phyloP scores from a whole-genome alignment of 306 rosid species.

The Trifolium dubium region DNA sequence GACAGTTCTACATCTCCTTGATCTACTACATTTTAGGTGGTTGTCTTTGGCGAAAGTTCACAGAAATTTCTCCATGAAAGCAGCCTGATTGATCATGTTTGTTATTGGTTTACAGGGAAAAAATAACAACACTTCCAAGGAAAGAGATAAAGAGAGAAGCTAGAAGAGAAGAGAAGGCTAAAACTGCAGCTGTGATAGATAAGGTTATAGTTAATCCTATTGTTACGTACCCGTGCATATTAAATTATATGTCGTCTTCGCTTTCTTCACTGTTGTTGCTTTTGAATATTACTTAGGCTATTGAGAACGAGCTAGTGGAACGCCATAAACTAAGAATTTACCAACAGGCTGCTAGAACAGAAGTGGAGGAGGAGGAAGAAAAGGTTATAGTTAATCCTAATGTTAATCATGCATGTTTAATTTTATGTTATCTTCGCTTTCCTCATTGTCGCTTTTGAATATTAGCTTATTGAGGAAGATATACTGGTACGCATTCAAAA shows the following conservation, averaged over 20 bases:
- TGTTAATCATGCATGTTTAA: slow-evolving; percentile 17
- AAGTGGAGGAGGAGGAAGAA: slow-evolving; percentile 22
- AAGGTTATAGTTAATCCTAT: slow-evolving; percentile 57
- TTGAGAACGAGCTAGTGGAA: slow-evolving; percentile 75
- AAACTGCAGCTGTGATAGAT: slow-evolving; percentile 69
- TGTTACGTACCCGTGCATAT: slow-evolving; percentile 3
- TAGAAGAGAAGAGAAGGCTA: slow-evolving; percentile 91
- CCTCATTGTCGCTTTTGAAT: slow-evolving; percentile 39
- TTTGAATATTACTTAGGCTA: slow-evolving; percentile 56
- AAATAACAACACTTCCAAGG: slow-evolving; percentile 81
- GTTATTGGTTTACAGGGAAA: slow-evolving; percentile 61
- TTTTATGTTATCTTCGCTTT: slow-evolving; percentile 21
- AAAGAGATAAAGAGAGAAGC: slow-evolving; percentile 82
- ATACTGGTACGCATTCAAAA: slow-evolving; percentile 71
- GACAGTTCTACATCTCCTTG: slow-evolving; percentile 25
- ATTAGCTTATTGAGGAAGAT: slow-evolving; percentile 74
- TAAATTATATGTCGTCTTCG: slow-evolving; percentile 17
- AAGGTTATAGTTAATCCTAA: slow-evolving; percentile 58
- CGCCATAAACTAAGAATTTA: slow-evolving; percentile 70
- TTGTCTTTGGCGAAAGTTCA: slow-evolving; percentile 2
- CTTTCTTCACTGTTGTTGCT: slow-evolving; percentile 35
- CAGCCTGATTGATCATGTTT: slow-evolving; percentile 26
- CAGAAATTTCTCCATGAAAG: slow-evolving; percentile 10
- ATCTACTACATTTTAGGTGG: slow-evolving; percentile 25
- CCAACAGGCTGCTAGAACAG: neutral